Base-by-base conservation (phyloP, 345 rosid species). In the Salix caprea region DNA sequence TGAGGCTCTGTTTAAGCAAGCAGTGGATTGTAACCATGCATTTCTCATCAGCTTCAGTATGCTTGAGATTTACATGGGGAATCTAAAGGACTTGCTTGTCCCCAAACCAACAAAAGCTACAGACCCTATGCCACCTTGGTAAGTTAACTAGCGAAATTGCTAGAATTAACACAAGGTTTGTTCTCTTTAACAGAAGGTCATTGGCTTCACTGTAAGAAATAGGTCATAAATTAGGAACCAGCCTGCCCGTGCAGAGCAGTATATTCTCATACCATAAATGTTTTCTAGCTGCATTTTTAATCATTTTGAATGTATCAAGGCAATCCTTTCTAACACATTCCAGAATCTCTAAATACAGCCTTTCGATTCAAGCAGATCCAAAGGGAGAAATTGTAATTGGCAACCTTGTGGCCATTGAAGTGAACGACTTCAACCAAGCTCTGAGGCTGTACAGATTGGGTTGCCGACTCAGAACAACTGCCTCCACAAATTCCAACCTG, bases 21-120 rank as follows among this genome's bases (percentile, higher is more conserved):
- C 89, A 23, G 78, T 37, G 68, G 87, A 82, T 68, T 87, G 89
- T 78, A 91, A 88, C 79, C 85, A 88, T 79, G 68, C 67, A 65
- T 86, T 89, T 81, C 74, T 64, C 58, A 85, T 91, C 80, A 83
- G 67, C 14, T 93, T 90, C 82, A 93, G 97, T 69, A 93, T 93
- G 97, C 89, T 93, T 71, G 96, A 93, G 88, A 88, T 93, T 69
- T 93, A 93, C 84, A 68, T 89, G 90, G 96, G 97, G 73, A 88
- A 87, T 83, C 91, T 93, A 75, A 90, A 79, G 79, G 97, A 93
- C 80, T 78, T 93, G 82, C 90, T 93, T 52, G 76, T 84, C 50
- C 76, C 92, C 77, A 91, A 89, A 80, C 87, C 82, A 69, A 83
- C 75, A 70, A 88, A 82, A 84, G 76, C 88, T 3, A 84, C 82